These are phyloP conservation scores for Zoysia matrella DNA, from an alignment of 202 grass and related monocot species.

Conservation along the genomic window DNA sequence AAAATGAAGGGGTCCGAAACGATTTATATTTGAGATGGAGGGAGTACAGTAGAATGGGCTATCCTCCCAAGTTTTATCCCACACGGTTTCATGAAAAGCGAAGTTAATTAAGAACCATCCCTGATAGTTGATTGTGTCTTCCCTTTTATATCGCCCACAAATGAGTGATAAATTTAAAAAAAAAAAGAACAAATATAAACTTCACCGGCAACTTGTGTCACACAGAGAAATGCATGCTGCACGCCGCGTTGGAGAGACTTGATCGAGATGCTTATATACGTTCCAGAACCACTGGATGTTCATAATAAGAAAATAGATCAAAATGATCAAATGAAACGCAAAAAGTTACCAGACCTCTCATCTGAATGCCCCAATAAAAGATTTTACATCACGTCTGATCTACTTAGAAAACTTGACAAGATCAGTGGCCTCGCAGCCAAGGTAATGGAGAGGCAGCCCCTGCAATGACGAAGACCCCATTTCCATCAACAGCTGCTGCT, in stretches of 20 bases:
- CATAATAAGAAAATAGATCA: background rate
- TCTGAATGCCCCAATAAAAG: background rate
- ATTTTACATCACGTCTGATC: background rate
- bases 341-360: background rate
- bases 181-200: background rate
- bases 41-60: too few species aligned
- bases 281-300: background rate
- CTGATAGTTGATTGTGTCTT: background rate
- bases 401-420: conserved; percentile 62
- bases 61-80: too few species aligned
- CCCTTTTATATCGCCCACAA: background rate
- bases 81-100: too few species aligned
- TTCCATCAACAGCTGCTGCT: conserved; percentile 49
- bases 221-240: background rate
- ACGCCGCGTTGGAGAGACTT: background rate
- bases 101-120: too few species aligned
- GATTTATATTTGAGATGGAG: too few species aligned
- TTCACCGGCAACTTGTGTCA: background rate
- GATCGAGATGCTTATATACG: background rate
- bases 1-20: too few species aligned
- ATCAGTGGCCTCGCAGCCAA: conserved; percentile 46
- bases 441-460: conserved; percentile 66
- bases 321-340: background rate
- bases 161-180: background rate
- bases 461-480: conserved; percentile 55